A percentile compares a stretch with the other conserved stretches of the same genome.
Evolutionary conservation across 805 yeast species (phyloP).

Genomic region (Wickerhamomyces bovis): DNA sequence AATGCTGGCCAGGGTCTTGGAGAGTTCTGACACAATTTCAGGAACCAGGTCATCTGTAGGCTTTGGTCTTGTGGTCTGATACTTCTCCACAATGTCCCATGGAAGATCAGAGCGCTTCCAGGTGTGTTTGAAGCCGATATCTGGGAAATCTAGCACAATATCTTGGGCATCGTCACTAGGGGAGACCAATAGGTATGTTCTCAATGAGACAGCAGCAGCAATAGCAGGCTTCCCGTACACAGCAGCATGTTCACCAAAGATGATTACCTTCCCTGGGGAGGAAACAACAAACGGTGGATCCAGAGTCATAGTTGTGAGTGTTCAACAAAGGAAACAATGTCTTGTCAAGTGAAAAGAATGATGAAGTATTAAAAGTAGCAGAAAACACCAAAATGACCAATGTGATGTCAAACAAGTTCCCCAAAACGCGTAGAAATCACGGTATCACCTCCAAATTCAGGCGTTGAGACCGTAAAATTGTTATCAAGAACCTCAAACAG

Average conservation of each 20-base stretch:
- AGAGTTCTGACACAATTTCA: slow-evolving; percentile 46
- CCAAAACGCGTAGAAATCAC: background rate
- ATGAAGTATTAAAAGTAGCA: background rate
- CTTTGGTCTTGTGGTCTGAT: slow-evolving; percentile 17
- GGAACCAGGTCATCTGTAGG: slow-evolving; percentile 54
- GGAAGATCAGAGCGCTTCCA: slow-evolving; percentile 66
- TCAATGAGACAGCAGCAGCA: slow-evolving; percentile 86
- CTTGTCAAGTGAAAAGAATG: background rate
- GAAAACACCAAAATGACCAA: too few relatives aligned
- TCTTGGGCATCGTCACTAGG: slow-evolving; percentile 34
- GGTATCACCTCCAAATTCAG: background rate
- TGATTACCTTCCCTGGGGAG: slow-evolving; percentile 94
- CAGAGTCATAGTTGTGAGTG: slow-evolving; percentile 3
- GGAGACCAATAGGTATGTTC: slow-evolving; percentile 73
- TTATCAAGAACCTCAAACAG: background rate
- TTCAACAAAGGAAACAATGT: too few relatives aligned
- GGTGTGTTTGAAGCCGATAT: slow-evolving; percentile 55
- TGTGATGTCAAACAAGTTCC: background rate
- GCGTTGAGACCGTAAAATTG: background rate
- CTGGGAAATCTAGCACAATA: slow-evolving; percentile 75
- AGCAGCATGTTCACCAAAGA: slow-evolving; percentile 96
- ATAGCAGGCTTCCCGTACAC: slow-evolving; percentile 92
- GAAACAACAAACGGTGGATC: slow-evolving; percentile 63
- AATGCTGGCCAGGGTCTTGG: slow-evolving; percentile 38
- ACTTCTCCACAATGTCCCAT: slow-evolving; percentile 36